These are phyloP conservation scores for Dioscorea alata DNA, from an alignment of 106 monocot species.

Conservation along the genomic window DNA sequence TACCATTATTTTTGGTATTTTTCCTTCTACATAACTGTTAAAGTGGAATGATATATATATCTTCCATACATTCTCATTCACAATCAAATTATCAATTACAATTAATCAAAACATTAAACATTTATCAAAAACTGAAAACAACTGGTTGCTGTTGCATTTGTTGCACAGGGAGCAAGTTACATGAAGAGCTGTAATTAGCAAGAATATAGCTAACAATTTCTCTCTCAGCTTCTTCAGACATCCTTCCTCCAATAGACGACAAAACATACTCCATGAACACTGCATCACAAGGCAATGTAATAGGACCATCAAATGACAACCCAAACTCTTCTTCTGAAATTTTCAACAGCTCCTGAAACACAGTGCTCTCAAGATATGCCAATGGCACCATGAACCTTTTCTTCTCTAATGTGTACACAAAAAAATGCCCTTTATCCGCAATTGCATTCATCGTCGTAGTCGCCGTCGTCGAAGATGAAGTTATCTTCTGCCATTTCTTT, in stretches of 20 bases:
- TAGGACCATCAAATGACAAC: conserved; percentile 14
- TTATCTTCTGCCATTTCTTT: conserved; percentile 22
- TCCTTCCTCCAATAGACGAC: background rate
- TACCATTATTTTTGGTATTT: no score
- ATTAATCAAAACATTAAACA: background rate
- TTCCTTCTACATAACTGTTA: no score
- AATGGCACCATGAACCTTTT: conserved; percentile 13
- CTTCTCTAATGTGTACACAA: conserved; percentile 1
- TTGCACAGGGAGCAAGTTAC: background rate
- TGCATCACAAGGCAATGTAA: conserved; percentile 9
- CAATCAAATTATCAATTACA: background rate
- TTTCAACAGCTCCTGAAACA: conserved; percentile 18
- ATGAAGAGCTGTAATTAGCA: background rate
- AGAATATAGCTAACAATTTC: background rate
- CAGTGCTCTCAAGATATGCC: conserved; percentile 5
- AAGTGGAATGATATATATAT: background rate
- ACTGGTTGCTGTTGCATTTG: background rate
- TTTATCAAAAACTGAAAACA: background rate
- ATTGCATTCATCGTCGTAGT: background rate
- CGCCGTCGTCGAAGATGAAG: background rate
- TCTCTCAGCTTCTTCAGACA: conserved; percentile 3
- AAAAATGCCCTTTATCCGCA: background rate
- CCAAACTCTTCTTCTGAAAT: conserved; percentile 30
- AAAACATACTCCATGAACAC: conserved; percentile 5
- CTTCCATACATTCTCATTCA: no score